These are phyloP conservation scores for Elongisporangium undulatum DNA, from an alignment of 352 stramenopile genomes.

Conservation along the genomic window DNA sequence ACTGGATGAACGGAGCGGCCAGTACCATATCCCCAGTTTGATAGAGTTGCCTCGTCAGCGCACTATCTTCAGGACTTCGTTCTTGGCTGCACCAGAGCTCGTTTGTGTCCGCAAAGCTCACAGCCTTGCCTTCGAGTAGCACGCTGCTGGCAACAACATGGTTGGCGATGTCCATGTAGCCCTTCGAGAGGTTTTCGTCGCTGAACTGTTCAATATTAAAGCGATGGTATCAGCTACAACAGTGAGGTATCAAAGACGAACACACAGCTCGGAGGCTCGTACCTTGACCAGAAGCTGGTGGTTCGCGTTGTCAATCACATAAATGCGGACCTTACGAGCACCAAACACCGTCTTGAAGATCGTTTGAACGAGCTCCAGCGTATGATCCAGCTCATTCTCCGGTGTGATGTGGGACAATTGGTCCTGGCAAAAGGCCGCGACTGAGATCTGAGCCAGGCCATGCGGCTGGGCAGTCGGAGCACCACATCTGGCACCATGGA, in stretches of 20 bases:
- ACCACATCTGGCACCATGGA: conserved; percentile 27
- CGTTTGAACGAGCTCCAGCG: conserved; percentile 61
- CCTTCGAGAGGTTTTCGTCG: conserved; percentile 44
- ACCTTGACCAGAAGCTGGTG: conserved; percentile 60
- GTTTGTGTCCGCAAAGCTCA: conserved; percentile 18
- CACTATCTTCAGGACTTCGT: conserved; percentile 4
- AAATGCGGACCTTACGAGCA: conserved; percentile 58
- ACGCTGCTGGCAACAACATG: conserved; percentile 3
- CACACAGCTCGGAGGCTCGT: background rate
- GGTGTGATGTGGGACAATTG: conserved; percentile 69
- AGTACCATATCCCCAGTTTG: conserved; percentile 29
- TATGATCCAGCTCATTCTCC: conserved; percentile 76
- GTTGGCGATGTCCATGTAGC: conserved; percentile 20
- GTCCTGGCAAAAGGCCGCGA: conserved; percentile 75
- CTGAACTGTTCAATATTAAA: conserved; percentile 33
- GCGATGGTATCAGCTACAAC: too few relatives aligned
- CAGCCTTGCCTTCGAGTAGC: conserved; percentile 20
- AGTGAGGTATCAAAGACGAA: background rate
- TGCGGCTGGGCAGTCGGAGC: conserved; percentile 25
- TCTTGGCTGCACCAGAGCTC: conserved; percentile 6
- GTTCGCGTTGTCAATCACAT: conserved; percentile 37
- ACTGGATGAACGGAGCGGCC: conserved; percentile 41
- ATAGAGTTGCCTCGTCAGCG: conserved; percentile 31
- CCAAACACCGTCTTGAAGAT: conserved; percentile 52
- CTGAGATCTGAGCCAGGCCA: conserved; percentile 49